Percentiles rank a stretch among this genome's conserved stretches.
Conservation (phyloP, 148 eudicot species). For the Heliamphora exappendiculata region DNA sequence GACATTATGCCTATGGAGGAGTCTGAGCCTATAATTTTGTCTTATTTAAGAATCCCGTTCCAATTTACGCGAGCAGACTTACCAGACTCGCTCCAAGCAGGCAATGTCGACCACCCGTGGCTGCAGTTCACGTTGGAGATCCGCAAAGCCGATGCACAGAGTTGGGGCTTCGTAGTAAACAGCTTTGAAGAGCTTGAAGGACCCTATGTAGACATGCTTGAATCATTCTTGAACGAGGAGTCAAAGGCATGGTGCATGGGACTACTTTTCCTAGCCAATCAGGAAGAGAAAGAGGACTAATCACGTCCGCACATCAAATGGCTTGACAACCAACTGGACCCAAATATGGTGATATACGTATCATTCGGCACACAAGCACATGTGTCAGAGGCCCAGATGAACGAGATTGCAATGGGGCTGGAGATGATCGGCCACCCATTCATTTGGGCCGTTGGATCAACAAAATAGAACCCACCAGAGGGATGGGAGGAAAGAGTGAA, state of each 20-base stretch:
- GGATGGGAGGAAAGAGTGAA: constrained; percentile 1
- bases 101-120: not conserved
- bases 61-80: not conserved
- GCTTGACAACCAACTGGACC: not conserved
- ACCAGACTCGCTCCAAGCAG: not conserved
- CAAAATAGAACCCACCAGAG: not conserved
- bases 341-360: not conserved
- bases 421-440: not conserved
- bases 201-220: not conserved
- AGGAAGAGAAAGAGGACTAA: not conserved
- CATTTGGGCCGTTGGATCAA: not conserved
- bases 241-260: not conserved
- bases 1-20: not conserved
- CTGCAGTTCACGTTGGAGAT: not conserved
- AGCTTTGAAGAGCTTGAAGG: constrained; percentile 10
- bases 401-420: constrained; percentile 6
- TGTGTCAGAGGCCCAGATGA: not conserved
- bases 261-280: not conserved
- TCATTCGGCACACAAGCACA: not conserved
- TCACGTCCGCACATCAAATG: not conserved
- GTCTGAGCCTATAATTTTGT: not conserved
- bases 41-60: not conserved
- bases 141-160: not conserved
- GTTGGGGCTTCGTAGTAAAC: not conserved
- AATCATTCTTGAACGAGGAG: not conserved